These are phyloP conservation scores for Rubroboletus pulcherrimus DNA, from an alignment of 768 basidiomycete species.

Conservation along the genomic window DNA sequence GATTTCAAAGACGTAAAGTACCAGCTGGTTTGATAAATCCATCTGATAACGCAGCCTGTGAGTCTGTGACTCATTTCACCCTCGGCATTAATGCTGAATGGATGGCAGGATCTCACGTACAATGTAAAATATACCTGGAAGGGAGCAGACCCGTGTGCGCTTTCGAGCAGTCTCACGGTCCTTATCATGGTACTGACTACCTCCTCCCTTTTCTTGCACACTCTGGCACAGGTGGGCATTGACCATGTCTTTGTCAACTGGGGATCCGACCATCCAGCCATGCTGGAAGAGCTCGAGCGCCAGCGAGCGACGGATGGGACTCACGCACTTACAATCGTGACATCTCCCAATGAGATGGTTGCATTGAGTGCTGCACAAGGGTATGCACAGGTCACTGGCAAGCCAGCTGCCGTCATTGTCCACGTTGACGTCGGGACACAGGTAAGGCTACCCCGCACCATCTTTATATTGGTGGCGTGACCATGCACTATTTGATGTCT, in stretches of 20 bases:
- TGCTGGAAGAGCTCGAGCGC: conserved; percentile 65
- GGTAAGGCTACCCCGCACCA: conserved; percentile 28
- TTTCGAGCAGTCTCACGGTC: neutral
- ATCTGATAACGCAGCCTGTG: neutral
- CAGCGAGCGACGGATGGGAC: conserved; percentile 39
- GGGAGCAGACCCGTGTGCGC: neutral
- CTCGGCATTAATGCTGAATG: neutral
- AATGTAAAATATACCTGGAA: neutral
- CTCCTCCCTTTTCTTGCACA: conserved; percentile 57
- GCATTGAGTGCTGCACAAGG: conserved; percentile 71
- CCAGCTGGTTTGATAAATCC: neutral
- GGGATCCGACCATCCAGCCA: conserved; percentile 71
- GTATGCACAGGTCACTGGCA: conserved; percentile 61
- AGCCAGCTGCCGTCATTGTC: conserved; percentile 67
- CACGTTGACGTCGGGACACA: conserved; percentile 74
- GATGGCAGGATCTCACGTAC: neutral
- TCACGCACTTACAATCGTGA: conserved; percentile 52
- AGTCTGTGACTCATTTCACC: neutral
- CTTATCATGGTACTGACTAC: conserved; percentile 46
- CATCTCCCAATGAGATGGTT: conserved; percentile 76
- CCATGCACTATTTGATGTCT: neutral
- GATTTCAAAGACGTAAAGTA: neutral
- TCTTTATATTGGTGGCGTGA: neutral
- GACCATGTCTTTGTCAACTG: conserved; percentile 73
- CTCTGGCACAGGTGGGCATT: conserved; percentile 54